phyloP scores from a whole-genome alignment of 371 early-diverging fungal species.

The Mucor piriformis region DNA sequence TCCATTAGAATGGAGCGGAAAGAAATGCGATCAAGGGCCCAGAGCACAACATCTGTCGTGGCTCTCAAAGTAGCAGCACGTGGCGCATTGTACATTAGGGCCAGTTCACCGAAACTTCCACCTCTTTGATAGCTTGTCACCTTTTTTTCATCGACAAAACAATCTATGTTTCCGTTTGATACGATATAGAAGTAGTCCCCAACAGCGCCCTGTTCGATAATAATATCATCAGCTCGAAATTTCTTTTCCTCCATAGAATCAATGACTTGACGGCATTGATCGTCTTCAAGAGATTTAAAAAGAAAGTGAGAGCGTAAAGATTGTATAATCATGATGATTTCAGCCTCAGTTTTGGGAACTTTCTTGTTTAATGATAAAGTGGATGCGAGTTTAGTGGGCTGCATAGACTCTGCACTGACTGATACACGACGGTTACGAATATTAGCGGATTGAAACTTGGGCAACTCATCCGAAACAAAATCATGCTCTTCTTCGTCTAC shows the following conservation, averaged over 20 bases:
- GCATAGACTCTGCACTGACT: slow-evolving; percentile 94
- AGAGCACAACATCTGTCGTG: slow-evolving; percentile 79
- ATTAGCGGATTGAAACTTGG: slow-evolving; percentile 2
- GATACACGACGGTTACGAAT: slow-evolving; percentile 80
- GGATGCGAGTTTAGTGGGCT: slow-evolving; percentile 68
- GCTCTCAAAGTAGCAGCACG: slow-evolving; percentile 93
- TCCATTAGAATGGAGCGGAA: slow-evolving; percentile 93
- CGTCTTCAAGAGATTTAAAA: slow-evolving; percentile 82
- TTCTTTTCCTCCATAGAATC: slow-evolving; percentile 82
- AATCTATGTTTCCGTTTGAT: slow-evolving; percentile 89
- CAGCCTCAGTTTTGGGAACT: slow-evolving; percentile 80
- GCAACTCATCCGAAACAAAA: slow-evolving; percentile 13
- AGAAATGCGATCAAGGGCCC: slow-evolving; percentile 94
- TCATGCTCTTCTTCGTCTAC: slow-evolving; percentile 27
- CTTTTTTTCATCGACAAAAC: slow-evolving; percentile 72
- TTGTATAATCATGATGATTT: slow-evolving; percentile 53
- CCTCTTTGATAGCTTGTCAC: slow-evolving; percentile 79
- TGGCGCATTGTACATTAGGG: slow-evolving; percentile 96
- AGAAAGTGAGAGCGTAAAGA: slow-evolving; percentile 83
- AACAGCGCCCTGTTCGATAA: slow-evolving; percentile 94
- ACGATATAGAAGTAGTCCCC: slow-evolving; percentile 97
- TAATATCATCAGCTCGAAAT: slow-evolving; percentile 67
- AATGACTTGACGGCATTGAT: slow-evolving; percentile 17
- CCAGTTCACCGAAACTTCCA: slow-evolving; percentile 96
- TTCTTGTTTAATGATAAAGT: slow-evolving; percentile 60